phyloP scores from a whole-genome alignment of 2,329 filamentous ascomycete genomes.

The Xylaria sp. region DNA sequence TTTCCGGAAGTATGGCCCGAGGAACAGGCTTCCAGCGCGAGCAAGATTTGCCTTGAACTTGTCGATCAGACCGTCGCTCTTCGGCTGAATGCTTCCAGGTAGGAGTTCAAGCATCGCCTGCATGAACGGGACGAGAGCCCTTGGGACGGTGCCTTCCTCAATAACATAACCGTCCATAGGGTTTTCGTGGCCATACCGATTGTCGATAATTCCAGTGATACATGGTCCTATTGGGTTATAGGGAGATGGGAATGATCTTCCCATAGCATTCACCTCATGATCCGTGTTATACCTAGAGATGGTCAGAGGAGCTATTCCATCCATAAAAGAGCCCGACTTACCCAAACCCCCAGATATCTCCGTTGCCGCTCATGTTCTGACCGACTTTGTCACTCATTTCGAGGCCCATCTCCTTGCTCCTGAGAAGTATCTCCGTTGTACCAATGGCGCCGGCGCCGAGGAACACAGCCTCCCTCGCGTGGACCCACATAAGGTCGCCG shows the following conservation, averaged over 20 bases:
- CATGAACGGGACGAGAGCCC: slow-evolving; percentile 57
- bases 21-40: slow-evolving; percentile 53
- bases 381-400: slow-evolving; percentile 60
- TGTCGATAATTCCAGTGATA: slow-evolving; percentile 65
- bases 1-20: slow-evolving; percentile 59
- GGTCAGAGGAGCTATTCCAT: slow-evolving; percentile 20
- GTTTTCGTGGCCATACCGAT: slow-evolving; percentile 53
- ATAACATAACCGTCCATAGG: slow-evolving; percentile 65
- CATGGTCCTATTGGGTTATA: slow-evolving; percentile 62
- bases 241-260: slow-evolving; percentile 50
- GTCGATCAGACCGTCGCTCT: slow-evolving; percentile 43
- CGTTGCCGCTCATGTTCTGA: slow-evolving; percentile 66
- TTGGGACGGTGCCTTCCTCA: slow-evolving; percentile 64
- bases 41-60: slow-evolving; percentile 51
- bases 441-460: slow-evolving; percentile 67
- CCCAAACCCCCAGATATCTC: slow-evolving; percentile 67
- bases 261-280: slow-evolving; percentile 58
- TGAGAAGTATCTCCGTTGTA: slow-evolving; percentile 66
- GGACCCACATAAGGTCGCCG: slow-evolving; percentile 67
- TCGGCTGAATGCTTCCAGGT: slow-evolving; percentile 48
- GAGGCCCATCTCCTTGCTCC: slow-evolving; percentile 62
- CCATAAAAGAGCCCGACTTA: slow-evolving; percentile 35
- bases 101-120: slow-evolving; percentile 59
- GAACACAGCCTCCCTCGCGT: slow-evolving; percentile 66
- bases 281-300: slow-evolving; percentile 59